A percentile compares a stretch with the other conserved stretches of the same genome.
Conservation (phyloP, 768 basidiomycete genomes). For the Leccinum uliginosum region DNA sequence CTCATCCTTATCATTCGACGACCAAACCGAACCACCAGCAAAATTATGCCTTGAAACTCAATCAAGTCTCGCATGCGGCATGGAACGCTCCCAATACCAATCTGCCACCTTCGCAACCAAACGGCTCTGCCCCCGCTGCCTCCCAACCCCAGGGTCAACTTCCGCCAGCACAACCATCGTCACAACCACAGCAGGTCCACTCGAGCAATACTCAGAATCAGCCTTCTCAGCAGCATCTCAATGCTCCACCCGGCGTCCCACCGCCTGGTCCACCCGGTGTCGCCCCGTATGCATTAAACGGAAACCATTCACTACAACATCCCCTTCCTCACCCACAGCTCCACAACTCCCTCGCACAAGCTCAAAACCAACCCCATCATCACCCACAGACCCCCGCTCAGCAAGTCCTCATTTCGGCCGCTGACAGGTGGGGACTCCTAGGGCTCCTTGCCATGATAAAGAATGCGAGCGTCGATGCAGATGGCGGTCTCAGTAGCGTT, state of each 20-base stretch:
- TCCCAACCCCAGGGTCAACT: slow-evolving; percentile 25
- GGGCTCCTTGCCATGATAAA: slow-evolving; percentile 85
- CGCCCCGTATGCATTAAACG: slow-evolving; percentile 33
- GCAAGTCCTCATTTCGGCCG: slow-evolving; percentile 87
- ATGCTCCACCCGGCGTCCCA: slow-evolving; percentile 48
- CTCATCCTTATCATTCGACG: background rate
- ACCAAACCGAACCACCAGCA: slow-evolving; percentile 35
- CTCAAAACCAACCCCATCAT: slow-evolving; percentile 36
- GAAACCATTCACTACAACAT: slow-evolving; percentile 32
- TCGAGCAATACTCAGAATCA: slow-evolving; percentile 33
- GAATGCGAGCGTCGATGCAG: slow-evolving; percentile 68
- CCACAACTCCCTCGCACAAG: slow-evolving; percentile 26
- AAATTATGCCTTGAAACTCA: slow-evolving; percentile 61
- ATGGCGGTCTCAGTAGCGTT: slow-evolving; percentile 76
- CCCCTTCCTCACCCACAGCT: slow-evolving; percentile 35
- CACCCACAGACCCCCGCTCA: slow-evolving; percentile 88
- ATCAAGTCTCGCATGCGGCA: slow-evolving; percentile 55
- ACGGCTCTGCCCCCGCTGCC: slow-evolving; percentile 19
- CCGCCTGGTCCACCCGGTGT: slow-evolving; percentile 37
- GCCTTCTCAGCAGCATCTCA: slow-evolving; percentile 43
- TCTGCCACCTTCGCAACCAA: slow-evolving; percentile 32
- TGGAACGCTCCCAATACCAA: slow-evolving; percentile 60
- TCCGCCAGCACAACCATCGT: slow-evolving; percentile 20
- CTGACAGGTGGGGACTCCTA: slow-evolving; percentile 91
- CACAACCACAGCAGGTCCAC: slow-evolving; percentile 28